Base-by-base conservation (phyloP, 768 basidiomycete species). In the Leccinellum luteum region DNA sequence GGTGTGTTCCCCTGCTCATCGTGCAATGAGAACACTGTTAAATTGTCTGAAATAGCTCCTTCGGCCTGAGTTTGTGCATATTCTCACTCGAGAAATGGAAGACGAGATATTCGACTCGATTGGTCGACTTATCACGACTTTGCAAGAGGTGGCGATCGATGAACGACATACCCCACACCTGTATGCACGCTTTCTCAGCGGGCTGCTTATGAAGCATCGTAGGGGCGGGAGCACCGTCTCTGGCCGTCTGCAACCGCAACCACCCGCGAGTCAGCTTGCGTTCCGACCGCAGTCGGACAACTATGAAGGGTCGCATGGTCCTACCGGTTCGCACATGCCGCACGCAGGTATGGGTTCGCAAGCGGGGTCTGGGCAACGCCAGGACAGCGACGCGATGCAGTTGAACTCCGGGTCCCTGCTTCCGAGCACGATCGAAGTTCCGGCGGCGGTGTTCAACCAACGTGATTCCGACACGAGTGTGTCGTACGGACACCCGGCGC, bases 131-230 rank as follows among this genome's bases (percentile, higher is more conserved):
- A 90, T 92, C 62, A 83, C 87, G 59, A 87, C 83, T 0, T 73
- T 92, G 54, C 81, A 85, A 13, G 85, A 86, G 56, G 83, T 91
- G 50, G 87, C 90, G 15, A 89, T 92, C 51, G 90, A 92, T 64
- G 88, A 89, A 63, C 81, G 86, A 14, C 90, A 92, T 66, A 90
- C 89, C 0, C 90, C 89, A 2, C 86, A 84, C 61, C 76, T 92
- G 32, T 90, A 92, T 64, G 87, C 90, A 13, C 83, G 89, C 14
- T 92, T 92, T 78, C 79, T 92, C 7, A 83, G 86, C 0, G 79
- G 85, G n/a, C 75, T 92, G 27, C 75, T 92, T 19, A 81, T 83
- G 30, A 81, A 81, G 55, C 84, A 90, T 68, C 83, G 85, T n/a
- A 81, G 80, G 51, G 87, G 89, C 61, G 85, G 86, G 17, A 79